Conservation (phyloP, 768 basidiomycete genomes). For the Macrolepiota dolichaula region DNA sequence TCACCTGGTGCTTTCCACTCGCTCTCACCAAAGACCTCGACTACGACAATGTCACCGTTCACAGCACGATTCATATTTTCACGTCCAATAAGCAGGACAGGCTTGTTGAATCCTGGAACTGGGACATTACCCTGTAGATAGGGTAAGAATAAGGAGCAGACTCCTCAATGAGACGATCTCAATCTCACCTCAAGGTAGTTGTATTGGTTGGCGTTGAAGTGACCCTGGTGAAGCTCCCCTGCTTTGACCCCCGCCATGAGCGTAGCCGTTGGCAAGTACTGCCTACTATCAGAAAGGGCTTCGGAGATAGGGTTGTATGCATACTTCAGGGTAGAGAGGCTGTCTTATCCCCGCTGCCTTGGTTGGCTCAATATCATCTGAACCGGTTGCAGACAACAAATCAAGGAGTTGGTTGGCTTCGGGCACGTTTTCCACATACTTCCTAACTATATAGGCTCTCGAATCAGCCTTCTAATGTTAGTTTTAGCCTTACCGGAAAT, state of each 20-base stretch:
- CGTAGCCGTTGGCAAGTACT: constrained; percentile 78
- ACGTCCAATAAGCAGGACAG: constrained; percentile 80
- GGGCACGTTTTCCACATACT: constrained; percentile 77
- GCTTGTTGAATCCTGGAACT: constrained; percentile 68
- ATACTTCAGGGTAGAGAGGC: constrained; percentile 73
- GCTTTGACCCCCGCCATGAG: constrained; percentile 82
- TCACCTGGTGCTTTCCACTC: constrained; percentile 94
- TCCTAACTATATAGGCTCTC: constrained; percentile 46
- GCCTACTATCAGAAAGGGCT: background rate
- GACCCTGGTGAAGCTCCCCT: constrained; percentile 83
- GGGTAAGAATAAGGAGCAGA: background rate
- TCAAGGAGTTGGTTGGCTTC: constrained; percentile 71
- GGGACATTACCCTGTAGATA: constrained; percentile 63
- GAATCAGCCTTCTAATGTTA: background rate
- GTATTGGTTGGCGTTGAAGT: constrained; percentile 93
- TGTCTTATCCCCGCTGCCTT: constrained; percentile 49
- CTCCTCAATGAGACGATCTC: too few relatives aligned
- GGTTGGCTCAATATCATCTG: constrained; percentile 63
- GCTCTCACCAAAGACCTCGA: constrained; percentile 80
- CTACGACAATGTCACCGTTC: constrained; percentile 88
- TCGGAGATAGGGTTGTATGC: constrained; percentile 14
- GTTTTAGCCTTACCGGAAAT: constrained; percentile 48
- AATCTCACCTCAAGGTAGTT: constrained; percentile 74
- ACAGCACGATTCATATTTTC: constrained; percentile 96
- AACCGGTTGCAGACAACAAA: constrained; percentile 67